phyloP scores from a whole-genome alignment of 2,329 filamentous ascomycete species.

The Anthostomella pinea region DNA sequence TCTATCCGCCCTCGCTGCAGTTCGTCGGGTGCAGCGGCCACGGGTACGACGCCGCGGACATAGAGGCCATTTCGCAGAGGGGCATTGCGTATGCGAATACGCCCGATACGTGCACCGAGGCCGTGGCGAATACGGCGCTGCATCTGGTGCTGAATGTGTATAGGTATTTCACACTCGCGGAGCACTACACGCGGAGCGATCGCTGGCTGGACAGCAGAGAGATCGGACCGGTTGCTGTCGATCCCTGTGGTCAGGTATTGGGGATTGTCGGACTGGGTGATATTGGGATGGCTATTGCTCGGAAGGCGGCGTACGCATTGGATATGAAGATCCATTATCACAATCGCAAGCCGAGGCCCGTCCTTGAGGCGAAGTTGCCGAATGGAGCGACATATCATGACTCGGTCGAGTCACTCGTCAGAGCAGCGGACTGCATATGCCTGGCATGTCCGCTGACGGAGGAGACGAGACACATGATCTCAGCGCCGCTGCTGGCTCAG shows the following conservation, averaged over 20 bases:
- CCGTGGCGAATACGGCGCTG: constrained; percentile 29
- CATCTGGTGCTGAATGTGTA: constrained; percentile 23
- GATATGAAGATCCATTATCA: constrained; percentile 34
- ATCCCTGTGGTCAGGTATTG: constrained; percentile 26
- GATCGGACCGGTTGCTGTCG: constrained; percentile 19
- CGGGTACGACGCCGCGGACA: constrained; percentile 29
- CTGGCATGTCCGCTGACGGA: constrained; percentile 33
- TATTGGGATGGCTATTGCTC: constrained; percentile 31
- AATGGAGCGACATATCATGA: constrained; percentile 24
- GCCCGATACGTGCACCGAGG: constrained; percentile 27
- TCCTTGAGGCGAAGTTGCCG: constrained; percentile 11
- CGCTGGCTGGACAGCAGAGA: constrained; percentile 12
- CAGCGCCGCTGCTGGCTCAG: constrained; percentile 14
- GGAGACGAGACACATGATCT: constrained; percentile 27
- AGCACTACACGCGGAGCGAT: constrained; percentile 20
- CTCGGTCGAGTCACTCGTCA: constrained; percentile 28
- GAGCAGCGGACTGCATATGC: constrained; percentile 28
- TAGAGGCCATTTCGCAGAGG: constrained; percentile 17
- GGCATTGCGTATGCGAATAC: constrained; percentile 32
- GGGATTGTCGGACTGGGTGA: constrained; percentile 36
- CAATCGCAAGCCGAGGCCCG: constrained; percentile 21
- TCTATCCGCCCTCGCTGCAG: constrained; percentile 17
- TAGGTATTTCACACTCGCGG: constrained; percentile 24
- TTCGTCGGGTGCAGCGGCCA: constrained; percentile 28
- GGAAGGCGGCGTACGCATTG: constrained; percentile 25